Conservation (phyloP, 768 basidiomycete genomes). For the Trametes sanguinea region DNA sequence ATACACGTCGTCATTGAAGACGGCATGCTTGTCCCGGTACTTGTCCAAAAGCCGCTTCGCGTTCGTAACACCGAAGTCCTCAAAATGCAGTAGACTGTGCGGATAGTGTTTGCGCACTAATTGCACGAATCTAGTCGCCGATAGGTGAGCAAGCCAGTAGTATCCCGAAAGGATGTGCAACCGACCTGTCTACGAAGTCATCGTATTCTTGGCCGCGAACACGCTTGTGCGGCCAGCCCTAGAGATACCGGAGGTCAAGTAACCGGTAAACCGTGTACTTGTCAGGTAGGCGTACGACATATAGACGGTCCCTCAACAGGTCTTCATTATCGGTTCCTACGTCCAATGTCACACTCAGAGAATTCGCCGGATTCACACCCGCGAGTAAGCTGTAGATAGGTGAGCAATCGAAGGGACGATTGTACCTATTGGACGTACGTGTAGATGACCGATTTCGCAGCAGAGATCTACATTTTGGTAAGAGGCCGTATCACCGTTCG, state of each 20-base stretch:
- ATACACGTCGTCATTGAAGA: conserved; percentile 87
- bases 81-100: conserved; percentile 72
- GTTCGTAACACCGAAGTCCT: conserved; percentile 82
- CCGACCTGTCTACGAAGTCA: conserved; percentile 71
- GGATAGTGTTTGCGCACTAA: conserved; percentile 73
- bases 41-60: conserved; percentile 66
- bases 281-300: conserved; percentile 51
- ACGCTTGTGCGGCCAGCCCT: conserved; percentile 78
- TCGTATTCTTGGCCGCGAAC: conserved; percentile 75
- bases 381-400: conserved; percentile 53
- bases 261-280: background rate
- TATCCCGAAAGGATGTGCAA: background rate
- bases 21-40: conserved; percentile 61
- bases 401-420: background rate
- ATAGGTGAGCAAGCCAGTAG: background rate
- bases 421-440: conserved; percentile 44
- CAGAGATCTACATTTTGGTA: conserved; percentile 54
- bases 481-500: background rate
- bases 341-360: conserved; percentile 66
- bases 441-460: conserved; percentile 79
- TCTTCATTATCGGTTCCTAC: conserved; percentile 76
- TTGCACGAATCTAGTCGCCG: conserved; percentile 61
- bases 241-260: background rate
- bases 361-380: conserved; percentile 61
- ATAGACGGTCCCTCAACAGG: conserved; percentile 62